Evolutionary conservation across 2,329 filamentous ascomycete species (phyloP), one percentile per base, ranked within the genome.

Genomic region (Oidium heveae): DNA sequence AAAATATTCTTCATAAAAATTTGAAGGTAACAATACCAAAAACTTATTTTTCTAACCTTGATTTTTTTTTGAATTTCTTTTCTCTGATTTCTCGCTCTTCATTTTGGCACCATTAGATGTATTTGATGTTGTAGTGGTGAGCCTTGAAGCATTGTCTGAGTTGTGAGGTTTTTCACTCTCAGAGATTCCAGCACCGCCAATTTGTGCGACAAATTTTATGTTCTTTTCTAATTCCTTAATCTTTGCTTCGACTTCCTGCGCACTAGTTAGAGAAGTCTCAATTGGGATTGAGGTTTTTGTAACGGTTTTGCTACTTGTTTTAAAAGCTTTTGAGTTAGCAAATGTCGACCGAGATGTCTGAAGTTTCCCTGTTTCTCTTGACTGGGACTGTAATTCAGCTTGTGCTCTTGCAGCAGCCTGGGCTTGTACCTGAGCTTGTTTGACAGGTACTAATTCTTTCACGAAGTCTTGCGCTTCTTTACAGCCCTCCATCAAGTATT

Each of bases 401-500:
- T 59, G 57, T 18, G 49, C 52, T 28, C 56, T 57, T 13, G 58
- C 57, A n/a, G 55, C 55, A 10, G 56, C 56, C 33, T 59, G 55
- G 2, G 58, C 59, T 53, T 63, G 59, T 8, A 57, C 58, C 36
- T 62, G 58, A 10, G 60, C 60, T 41, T 61, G 58, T 34, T 62
- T 62, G 10, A 64, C 56, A n/a, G 64, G 64, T 6, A 64, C 63
- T 36, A 64, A 54, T 50, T 80, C 76, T 55, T 79, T 74, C 54
- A 88, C 77, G 61, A 84, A 82, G 34, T 77, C 73, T 58, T 83
- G 82, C 16, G 84, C 85, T 55, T 80, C 80, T 34, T 80, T 75
- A 57, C 80, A 86, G 13, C 82, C 82, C 60, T 85, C 82, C 68
- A 85, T 76, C 6, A 84, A 71, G 75, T 80, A 93, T 64, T 89